Base-by-base conservation (phyloP, 2,329 filamentous ascomycete genomes). In the Colletotrichum chrysophilum region DNA sequence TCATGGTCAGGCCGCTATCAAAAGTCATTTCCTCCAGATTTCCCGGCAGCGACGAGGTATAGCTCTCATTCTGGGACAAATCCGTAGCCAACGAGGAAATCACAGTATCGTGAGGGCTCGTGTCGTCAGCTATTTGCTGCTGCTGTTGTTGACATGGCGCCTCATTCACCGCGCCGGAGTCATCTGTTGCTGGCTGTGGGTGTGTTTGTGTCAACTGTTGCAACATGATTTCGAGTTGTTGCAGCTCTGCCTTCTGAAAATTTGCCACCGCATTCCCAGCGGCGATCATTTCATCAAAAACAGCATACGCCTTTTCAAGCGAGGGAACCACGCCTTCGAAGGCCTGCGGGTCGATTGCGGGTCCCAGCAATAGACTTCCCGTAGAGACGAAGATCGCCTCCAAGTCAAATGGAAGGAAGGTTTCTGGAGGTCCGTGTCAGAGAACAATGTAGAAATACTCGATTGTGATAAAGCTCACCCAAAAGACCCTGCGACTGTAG, bases 361-460 rank as follows among this genome's bases (percentile, higher is more conserved):
- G 78, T 1, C 81, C 84, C 2, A 88, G 77, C 1, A 88, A 78
- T 0, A 88, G 80, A 13, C 86, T 82, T n/a, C 87, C 81, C 2
- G 84, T 85, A 0, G 87, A 87, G 0, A 86, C 83, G 16, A 87
- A 88, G 0, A 87, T 79, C 0, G 86, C 81, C 56, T 89, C 87
- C 0, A 88, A 82, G 71, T 89, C 87, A 66, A 88, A 88, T 0
- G 87, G 86, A 0, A 89, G 83, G 74, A 89, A 89, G 0, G 84
- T 86, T 79, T 89, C 87, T 89, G 16, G 0, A 16, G 13, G 5
- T 5, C 0, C 0, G 3, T 32, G 28, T 74, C 9, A 70, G 71
- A 28, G 0, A 3, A 2, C 0, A 21, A 1, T 13, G 3, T 0
- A n/a, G 18, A 8, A 3, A 28, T 48, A 7, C n/a, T 43, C 13